phyloP scores from a whole-genome alignment of 2,329 filamentous ascomycete genomes.

The Epicoccum sorghinum region DNA sequence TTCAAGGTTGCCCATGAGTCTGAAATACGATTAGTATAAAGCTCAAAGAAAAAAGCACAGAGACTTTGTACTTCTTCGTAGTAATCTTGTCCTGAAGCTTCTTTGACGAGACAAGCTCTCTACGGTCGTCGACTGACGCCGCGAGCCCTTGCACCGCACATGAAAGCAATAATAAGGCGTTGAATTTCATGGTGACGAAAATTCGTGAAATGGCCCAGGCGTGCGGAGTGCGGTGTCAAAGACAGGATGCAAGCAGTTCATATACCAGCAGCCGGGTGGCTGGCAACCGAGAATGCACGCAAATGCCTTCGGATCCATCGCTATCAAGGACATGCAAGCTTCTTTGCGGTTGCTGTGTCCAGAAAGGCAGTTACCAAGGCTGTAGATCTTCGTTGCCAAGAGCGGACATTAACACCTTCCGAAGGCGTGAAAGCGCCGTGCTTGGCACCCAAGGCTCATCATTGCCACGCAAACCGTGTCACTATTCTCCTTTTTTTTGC shows the following conservation, averaged over 20 bases:
- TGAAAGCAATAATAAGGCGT: conserved; percentile 29
- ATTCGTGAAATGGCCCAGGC: background rate
- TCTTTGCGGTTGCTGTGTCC: conserved; percentile 29
- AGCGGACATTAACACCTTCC: conserved; percentile 38
- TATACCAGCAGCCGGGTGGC: conserved; percentile 20
- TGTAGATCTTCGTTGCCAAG: conserved; percentile 36
- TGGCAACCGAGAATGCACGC: conserved; percentile 23
- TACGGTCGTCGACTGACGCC: conserved; percentile 11
- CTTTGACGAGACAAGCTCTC: conserved; percentile 43
- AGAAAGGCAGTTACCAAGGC: conserved; percentile 43
- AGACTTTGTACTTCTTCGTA: conserved; percentile 40
- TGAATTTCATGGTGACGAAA: conserved; percentile 35
- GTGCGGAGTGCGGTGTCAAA: background rate
- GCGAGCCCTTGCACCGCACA: conserved; percentile 33
- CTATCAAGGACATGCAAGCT: conserved; percentile 24
- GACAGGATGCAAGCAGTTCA: conserved; percentile 15
- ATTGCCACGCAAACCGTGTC: conserved; percentile 3
- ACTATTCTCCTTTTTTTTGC: background rate
- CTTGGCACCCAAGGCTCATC: conserved; percentile 26
- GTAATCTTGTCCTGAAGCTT: conserved; percentile 51
- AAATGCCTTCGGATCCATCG: conserved; percentile 23
- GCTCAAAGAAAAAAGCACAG: too few relatives aligned
- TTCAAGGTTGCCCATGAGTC: conserved; percentile 61
- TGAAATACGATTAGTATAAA: conserved; percentile 29
- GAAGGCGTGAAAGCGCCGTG: conserved; percentile 24